Conservation (phyloP, 441 rosid genomes). For the Populus hybrid region DNA sequence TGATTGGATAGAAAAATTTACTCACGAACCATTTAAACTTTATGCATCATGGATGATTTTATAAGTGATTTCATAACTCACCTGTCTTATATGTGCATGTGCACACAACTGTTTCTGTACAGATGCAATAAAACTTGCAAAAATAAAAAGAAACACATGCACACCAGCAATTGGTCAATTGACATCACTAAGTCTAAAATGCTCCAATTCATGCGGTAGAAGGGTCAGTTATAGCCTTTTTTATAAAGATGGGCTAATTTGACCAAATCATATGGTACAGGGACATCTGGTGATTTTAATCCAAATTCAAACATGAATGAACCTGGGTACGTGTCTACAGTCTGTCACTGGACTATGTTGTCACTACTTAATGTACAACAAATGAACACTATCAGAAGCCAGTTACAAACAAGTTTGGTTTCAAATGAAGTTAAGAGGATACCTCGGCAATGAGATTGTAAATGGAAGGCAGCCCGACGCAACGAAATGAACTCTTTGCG, state of each 20-base stretch:
- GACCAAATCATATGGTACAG: no score
- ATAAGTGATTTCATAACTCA: no score
- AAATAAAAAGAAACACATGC: background rate
- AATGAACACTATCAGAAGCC: constrained; percentile 9
- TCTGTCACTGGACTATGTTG: background rate
- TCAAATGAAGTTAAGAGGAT: constrained; percentile 14
- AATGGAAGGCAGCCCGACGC: constrained; percentile 73
- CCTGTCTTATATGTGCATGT: no score
- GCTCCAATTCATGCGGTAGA: no score
- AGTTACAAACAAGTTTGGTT: background rate
- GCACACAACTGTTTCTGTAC: no score
- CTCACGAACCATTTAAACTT: no score
- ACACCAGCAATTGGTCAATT: background rate
- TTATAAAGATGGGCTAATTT: no score
- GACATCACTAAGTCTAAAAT: no score
- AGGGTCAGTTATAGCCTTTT: no score
- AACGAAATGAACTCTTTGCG: constrained; percentile 77
- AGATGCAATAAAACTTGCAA: background rate
- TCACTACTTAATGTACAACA: constrained; percentile 5
- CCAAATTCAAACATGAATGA: background rate
- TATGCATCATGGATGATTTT: no score
- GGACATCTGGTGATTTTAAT: no score
- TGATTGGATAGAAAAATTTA: no score
- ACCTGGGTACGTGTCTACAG: background rate
- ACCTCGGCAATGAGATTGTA: constrained; percentile 96